These are phyloP conservation scores for Pythium volutum DNA, from an alignment of 352 stramenopile genomes.

Conservation along the genomic window DNA sequence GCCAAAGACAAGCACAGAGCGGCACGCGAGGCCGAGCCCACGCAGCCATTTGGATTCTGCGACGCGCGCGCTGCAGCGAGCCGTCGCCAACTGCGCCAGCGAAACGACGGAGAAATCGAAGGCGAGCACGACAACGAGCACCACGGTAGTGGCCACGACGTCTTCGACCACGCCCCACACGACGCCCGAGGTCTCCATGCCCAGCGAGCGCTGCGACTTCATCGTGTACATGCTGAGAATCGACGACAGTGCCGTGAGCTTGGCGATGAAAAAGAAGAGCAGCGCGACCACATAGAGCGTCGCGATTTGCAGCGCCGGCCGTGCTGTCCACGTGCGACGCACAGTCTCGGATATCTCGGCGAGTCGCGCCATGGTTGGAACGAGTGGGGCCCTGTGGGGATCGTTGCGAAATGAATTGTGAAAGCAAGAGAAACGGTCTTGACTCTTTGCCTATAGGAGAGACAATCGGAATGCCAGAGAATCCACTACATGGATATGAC, in stretches of 20 bases:
- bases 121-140: background rate
- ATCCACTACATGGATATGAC: background rate
- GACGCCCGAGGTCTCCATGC: background rate
- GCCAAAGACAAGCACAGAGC: background rate
- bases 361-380: background rate
- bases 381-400: too few species aligned
- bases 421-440: background rate
- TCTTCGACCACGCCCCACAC: slow-evolving; percentile 11
- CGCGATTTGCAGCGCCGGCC: slow-evolving; percentile 14
- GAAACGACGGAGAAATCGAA: background rate
- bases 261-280: slow-evolving; percentile 22
- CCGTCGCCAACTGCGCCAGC: background rate
- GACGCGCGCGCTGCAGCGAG: background rate
- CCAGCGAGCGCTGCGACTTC: slow-evolving; percentile 1
- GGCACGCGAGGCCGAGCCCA: background rate
- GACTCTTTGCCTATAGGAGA: too few species aligned
- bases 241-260: background rate
- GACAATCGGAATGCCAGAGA: too few species aligned
- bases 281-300: slow-evolving; percentile 5
- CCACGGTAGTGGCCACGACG: slow-evolving; percentile 5
- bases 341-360: background rate
- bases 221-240: slow-evolving; percentile 10
- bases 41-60: background rate
- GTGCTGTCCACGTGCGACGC: slow-evolving; percentile 3
- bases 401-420: background rate